Evolutionary conservation across 2,329 filamentous ascomycete species (phyloP).

Genomic region (Westerdykella sp.): DNA sequence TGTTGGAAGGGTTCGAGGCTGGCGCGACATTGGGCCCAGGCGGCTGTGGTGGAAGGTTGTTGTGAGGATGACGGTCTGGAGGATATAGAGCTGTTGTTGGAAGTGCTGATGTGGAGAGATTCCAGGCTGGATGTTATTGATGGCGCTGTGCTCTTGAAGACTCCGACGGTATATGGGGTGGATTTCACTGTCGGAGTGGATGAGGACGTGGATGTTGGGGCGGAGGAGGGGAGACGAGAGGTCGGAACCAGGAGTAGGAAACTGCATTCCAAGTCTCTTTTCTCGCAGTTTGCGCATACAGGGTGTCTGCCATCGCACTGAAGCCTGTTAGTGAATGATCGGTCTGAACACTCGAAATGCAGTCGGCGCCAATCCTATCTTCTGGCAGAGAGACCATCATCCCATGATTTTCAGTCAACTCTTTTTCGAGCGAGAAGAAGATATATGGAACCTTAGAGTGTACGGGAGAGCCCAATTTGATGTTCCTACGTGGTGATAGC

Average conservation of each 20-base stretch:
- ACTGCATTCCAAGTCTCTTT: slow-evolving; percentile 27
- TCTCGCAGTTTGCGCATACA: slow-evolving; percentile 29
- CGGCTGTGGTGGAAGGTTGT: slow-evolving; percentile 20
- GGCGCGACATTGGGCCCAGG: slow-evolving; percentile 24
- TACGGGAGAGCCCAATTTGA: too few relatives aligned
- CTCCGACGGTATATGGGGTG: slow-evolving; percentile 2
- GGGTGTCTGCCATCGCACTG: slow-evolving; percentile 33
- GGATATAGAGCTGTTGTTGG: not conserved
- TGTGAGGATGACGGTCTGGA: slow-evolving; percentile 1
- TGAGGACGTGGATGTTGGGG: slow-evolving; percentile 6
- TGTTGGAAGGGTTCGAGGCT: slow-evolving; percentile 18
- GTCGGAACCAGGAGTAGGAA: slow-evolving; percentile 29
- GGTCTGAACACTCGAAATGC: too few relatives aligned
- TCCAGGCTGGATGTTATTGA: too few relatives aligned
- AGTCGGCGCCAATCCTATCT: too few relatives aligned
- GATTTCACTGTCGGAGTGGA: not conserved
- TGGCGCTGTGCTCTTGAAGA: not conserved
- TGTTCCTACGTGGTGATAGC: too few relatives aligned
- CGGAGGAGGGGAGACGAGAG: slow-evolving; percentile 17
- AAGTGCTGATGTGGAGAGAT: not conserved
- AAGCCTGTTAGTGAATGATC: not conserved
- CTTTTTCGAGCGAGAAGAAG: too few relatives aligned
- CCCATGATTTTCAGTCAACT: too few relatives aligned
- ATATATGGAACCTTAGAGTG: too few relatives aligned
- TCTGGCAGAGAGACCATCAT: too few relatives aligned